Conservation (phyloP, 768 basidiomycete species). For the Cyclocybe aegerita region DNA sequence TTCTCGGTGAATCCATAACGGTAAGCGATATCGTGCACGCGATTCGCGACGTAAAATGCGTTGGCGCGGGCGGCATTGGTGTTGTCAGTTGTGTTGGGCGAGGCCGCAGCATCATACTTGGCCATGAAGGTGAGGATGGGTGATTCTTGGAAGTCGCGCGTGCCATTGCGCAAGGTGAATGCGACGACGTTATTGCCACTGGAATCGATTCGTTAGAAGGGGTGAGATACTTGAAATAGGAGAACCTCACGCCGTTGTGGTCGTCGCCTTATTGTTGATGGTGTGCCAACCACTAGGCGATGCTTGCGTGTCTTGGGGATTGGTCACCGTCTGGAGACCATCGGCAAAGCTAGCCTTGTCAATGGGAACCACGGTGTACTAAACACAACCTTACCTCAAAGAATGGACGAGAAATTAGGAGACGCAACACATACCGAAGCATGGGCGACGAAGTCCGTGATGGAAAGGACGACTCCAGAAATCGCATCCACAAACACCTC, state of each 20-base stretch:
- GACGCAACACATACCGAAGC: slow-evolving; percentile 32
- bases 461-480: slow-evolving; percentile 47
- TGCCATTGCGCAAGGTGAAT: slow-evolving; percentile 23
- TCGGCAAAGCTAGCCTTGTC: slow-evolving; percentile 45
- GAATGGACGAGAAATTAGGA: not conserved
- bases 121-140: slow-evolving; percentile 35
- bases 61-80: slow-evolving; percentile 50
- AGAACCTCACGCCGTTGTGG: slow-evolving; percentile 9
- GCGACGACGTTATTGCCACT: slow-evolving; percentile 36
- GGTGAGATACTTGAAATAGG: not conserved
- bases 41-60: slow-evolving; percentile 56
- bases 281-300: slow-evolving; percentile 55
- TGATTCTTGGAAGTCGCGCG: slow-evolving; percentile 32
- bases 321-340: slow-evolving; percentile 42
- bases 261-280: slow-evolving; percentile 10
- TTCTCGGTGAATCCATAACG: slow-evolving; percentile 54
- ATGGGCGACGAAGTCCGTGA: slow-evolving; percentile 51
- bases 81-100: slow-evolving; percentile 40
- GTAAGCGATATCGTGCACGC: slow-evolving; percentile 44
- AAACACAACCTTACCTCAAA: not conserved
- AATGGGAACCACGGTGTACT: slow-evolving; percentile 45
- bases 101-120: slow-evolving; percentile 24
- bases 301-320: slow-evolving; percentile 48
- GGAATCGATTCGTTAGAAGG: not conserved
- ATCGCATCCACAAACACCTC: slow-evolving; percentile 62